Evolutionary conservation across 805 yeast species (phyloP), one percentile per base, ranked within the genome.

Genomic region (Starmerella roubikii): DNA sequence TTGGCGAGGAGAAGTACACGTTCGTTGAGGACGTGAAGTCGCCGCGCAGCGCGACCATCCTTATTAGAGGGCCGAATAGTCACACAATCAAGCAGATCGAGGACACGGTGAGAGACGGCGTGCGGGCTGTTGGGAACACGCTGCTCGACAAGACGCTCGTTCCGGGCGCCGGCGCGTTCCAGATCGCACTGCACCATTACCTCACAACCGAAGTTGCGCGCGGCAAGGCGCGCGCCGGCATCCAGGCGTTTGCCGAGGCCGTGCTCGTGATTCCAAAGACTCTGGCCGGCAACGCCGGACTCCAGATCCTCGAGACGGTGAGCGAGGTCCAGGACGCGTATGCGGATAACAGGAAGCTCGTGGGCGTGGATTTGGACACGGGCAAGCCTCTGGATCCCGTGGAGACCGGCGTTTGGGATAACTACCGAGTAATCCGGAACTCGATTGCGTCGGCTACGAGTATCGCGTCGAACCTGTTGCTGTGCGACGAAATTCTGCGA

Each of bases 81-180:
- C 91, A 88, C 60, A 74, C 83, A 30, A 71, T 91, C 51, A 80
- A 74, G 54, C 98, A 91, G 65, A 81, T 93, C 25, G 84, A 86
- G 58, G 98, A 91, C 57, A 97, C 99, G 1, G 85, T 93, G 18
- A 76, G 98, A 59, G 98, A 91, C 59, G 99, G 99, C 25, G 68
- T 91, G 43, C 75, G 98, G 50, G 85, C 96, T 1, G 96, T 91
- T 15, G 76, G 93, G 32, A 91, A 91, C 56, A 91, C 86, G 25
- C 64, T 91, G 37, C 80, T 76, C 54, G 99, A 91, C 59, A 72
- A 75, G 51, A 63, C 78, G 30, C 76, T 91, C 30, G 77, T 91
- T 33, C 95, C 98, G 6, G 99, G 99, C 46, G 99, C 91, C 1
- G 99, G 99, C 41, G 91, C 97, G 1, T 91, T 80, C 61, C 93